Percentiles rank a stretch among this genome's conserved stretches.
Conservation (phyloP, 441 rosid genomes). For the Kokia cookei region DNA sequence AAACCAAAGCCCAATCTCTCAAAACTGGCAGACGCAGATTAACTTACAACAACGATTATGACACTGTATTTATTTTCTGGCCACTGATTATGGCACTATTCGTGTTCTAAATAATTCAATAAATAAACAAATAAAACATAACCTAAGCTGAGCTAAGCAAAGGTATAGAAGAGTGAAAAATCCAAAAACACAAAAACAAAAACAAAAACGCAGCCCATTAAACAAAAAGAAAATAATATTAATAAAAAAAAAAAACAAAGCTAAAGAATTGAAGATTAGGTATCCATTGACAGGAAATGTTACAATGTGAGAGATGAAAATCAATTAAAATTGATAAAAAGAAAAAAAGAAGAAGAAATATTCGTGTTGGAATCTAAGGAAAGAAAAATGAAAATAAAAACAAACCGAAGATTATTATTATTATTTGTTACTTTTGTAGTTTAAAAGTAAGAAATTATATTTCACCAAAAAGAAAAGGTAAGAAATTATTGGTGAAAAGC, state of each 20-base stretch:
- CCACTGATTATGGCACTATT: not conserved
- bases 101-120: not conserved
- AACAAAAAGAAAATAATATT: not conserved
- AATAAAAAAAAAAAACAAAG: not conserved
- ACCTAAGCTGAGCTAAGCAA: not conserved
- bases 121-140: not conserved
- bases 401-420: not conserved
- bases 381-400: not conserved
- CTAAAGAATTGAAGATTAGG: not conserved
- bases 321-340: constrained; percentile 6
- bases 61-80: not conserved
- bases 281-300: not conserved
- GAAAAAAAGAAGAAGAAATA: constrained; percentile 4
- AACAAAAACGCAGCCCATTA: not conserved
- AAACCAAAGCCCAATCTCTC: not conserved
- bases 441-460: not conserved
- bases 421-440: not conserved
- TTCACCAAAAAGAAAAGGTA: not conserved
- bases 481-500: not conserved
- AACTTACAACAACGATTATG: not conserved
- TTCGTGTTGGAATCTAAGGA: constrained; percentile 1
- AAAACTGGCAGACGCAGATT: not conserved
- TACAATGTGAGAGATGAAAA: constrained; percentile 8
- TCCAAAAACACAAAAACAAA: not conserved
- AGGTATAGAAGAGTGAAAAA: not conserved